Evolutionary conservation across 2,329 filamentous ascomycete genomes (phyloP), one percentile per base, ranked within the genome.

Genomic region (Cladosporium sp.): DNA sequence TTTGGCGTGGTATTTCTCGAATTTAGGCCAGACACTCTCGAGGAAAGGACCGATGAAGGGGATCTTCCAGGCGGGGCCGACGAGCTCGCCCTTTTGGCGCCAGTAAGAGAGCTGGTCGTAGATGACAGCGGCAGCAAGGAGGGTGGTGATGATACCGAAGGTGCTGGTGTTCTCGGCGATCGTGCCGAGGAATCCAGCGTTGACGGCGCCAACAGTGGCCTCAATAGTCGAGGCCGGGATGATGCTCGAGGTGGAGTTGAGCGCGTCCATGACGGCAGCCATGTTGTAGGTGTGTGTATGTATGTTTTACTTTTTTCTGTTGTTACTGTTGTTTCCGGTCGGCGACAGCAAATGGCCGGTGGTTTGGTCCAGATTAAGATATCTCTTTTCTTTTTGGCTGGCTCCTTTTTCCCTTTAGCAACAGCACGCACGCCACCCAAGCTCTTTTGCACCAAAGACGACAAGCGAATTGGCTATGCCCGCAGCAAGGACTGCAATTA

Each of bases 1-100:
- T 78, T 97, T 96, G 54, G 79, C 84, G 68, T 91, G 80, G 74
- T 98, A 98, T 64, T 91, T 82, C 54, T 85, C 83, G 68, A 96
- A 97, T 64, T 92, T 88, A 51, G 93, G 93, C 69, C 95, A 84
- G 62, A 97, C 77, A 22, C 90, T 95, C 66, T 96, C 77, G 51
- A 97, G 78, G 71, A 98, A 97, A 4, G 93, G 92, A n/a, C 93
- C 93, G 68, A 97, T 72, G 62, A 76, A 76, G 50, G 73, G 73
- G 36, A 70, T 66, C 59, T 76, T 76, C 65, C 67, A 71, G 20
- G 65, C 53, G n/a, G 73, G 72, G 18, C 73, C 73, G 13, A 67
- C 69, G 52, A 76, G 72, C 19, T 66, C 63, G 46, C 71, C 72
- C 59, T 76, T 76, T 43, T 69, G 64, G 55, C 60, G 67, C 57